Base-by-base conservation (phyloP, 1,139 yeast genomes). In the Saccharomyces hybrid region DNA sequence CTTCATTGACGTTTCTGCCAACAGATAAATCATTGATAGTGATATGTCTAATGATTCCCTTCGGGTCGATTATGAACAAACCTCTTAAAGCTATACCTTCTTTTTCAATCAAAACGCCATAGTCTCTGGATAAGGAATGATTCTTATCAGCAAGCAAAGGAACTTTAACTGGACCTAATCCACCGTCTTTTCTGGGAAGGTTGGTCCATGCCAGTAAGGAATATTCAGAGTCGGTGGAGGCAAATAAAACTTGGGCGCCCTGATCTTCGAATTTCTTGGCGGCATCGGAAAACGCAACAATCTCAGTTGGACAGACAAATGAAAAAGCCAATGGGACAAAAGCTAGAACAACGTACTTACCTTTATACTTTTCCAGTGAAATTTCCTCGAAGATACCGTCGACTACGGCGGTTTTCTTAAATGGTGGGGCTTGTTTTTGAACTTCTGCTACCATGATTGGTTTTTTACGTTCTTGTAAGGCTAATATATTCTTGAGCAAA, bases 291-390 rank as follows among this genome's bases (percentile, higher is more conserved):
- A 89, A 93, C 68, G 98, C 98, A 76, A 93, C 85, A 80, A 91
- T 90, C 80, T 91, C 98, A 64, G 98, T 93, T 74, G 98, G 99
- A 78, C 99, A 93, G 64, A 93, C 98, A 69, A 93, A 93, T 61
- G 99, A 93, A 90, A 93, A 93, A 55, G 98, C 98, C 82, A 91
- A 80, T 76, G 99, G 99, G 74, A 93, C 86, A 80, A 93, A 93
- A 63, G 95, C 98, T 70, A 93, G 81, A 63, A 93, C 78, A 63
- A 93, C 96, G 96, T 97, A 93, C 78, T 93, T 88, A 72, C 98
- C 98, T 80, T 86, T 85, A 87, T 85, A 91, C 78, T 88, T 88
- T 70, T 90, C 97, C 67, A 93, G 84, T 58, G 96, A 81, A 67
- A 93, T 81, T 72, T 91, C 96, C 79, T 91, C 97, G 73, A 93